Evolutionary conservation across 352 stramenopile species (phyloP).

Genomic region (Pythium utonaiense): DNA sequence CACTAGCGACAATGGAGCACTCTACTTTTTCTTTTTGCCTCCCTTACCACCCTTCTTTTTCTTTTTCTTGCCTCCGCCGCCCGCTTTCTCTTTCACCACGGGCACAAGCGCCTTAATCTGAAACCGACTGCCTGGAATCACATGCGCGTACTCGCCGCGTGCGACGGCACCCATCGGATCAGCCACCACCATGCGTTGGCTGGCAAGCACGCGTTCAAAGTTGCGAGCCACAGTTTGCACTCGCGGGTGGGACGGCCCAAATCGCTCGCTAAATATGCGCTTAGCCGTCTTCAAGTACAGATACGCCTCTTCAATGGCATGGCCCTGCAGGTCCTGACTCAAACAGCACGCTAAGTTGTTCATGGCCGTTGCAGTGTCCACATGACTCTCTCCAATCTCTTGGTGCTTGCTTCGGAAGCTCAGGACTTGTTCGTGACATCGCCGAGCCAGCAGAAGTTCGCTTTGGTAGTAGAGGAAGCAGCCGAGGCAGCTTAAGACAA

Average conservation of each 20-base stretch:
- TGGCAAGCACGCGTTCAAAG: slow-evolving; percentile 37
- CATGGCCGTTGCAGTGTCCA: slow-evolving; percentile 67
- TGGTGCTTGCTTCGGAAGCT: slow-evolving; percentile 27
- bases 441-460: slow-evolving; percentile 42
- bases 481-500: slow-evolving; percentile 50
- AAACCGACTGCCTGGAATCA: slow-evolving; percentile 60
- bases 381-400: slow-evolving; percentile 28
- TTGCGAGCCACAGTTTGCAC: slow-evolving; percentile 45
- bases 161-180: slow-evolving; percentile 39
- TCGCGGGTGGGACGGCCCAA: slow-evolving; percentile 40
- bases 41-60: slow-evolving; percentile 25
- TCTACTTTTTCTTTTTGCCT: slow-evolving; percentile 32
- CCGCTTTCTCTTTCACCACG: slow-evolving; percentile 19
- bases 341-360: slow-evolving; percentile 75
- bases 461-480: slow-evolving; percentile 55
- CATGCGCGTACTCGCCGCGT: slow-evolving; percentile 50
- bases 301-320: slow-evolving; percentile 47
- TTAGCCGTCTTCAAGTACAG: slow-evolving; percentile 50
- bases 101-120: slow-evolving; percentile 64
- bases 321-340: slow-evolving; percentile 32
- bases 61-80: slow-evolving; percentile 19
- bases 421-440: slow-evolving; percentile 56
- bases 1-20: background rate
- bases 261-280: slow-evolving; percentile 43
- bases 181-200: slow-evolving; percentile 40